Evolutionary conservation across 352 stramenopile genomes (phyloP), one percentile per base, ranked within the genome.

Genomic region (Pythium pectinolyticum): DNA sequence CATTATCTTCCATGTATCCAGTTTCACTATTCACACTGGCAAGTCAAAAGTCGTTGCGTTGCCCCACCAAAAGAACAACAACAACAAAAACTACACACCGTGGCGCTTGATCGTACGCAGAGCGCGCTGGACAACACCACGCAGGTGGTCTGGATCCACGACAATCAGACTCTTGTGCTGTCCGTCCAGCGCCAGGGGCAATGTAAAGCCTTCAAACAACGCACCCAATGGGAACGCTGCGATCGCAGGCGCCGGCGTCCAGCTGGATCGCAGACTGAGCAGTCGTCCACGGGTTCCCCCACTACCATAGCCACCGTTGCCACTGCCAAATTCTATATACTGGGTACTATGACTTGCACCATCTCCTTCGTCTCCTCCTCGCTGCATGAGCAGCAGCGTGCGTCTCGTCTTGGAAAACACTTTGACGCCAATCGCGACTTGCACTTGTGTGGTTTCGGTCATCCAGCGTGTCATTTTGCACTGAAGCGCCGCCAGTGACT

Each of bases 351-450:
- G n/a, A n/a, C n/a, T n/a, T n/a, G n/a, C n/a, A n/a, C n/a, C n/a
- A n/a, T n/a, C n/a, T n/a, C n/a, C n/a, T n/a, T n/a, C n/a, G n/a
- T n/a, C n/a, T 0, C 1, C 30, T 11, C 27, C 47, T 40, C 47
- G 47, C 47, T 54, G 28, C 47, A 54, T 54, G 12, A 54, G 27
- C 15, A 54, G 7, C 9, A 40, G 27, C 47, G n/a, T 27, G 14
- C 30, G 27, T 17, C 30, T 37, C 14, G 25, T 27, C 2, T 27
- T 54, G 2, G 17, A 14, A 9, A 40, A 54, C 1, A 54, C 47
- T 19, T 54, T 54, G 24, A 54, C 30, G 28, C 47, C 47, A 15
- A 54, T 54, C 15, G 47, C 47, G 15, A 40, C 9, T 6, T 54
- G 47, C 6, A 54, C 30, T 3, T 6, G 5, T 10, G 24, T 27